Base-by-base conservation (phyloP, 2,329 filamentous ascomycete species). In the Nakataea oryzae region DNA sequence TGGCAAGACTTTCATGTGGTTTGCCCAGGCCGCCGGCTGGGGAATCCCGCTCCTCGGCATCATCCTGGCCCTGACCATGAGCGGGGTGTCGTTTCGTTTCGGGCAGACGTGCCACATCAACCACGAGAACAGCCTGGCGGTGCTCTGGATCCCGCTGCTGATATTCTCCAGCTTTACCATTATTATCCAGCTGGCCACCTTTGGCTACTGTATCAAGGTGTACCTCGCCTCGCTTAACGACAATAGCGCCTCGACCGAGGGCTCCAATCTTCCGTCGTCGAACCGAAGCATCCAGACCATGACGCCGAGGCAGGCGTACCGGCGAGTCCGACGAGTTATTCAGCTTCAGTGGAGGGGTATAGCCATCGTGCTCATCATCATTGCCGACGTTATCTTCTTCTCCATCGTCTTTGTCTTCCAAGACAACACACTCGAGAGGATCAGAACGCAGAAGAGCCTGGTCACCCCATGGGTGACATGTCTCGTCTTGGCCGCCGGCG, bases 331-430 rank as follows among this genome's bases (percentile, higher is more conserved):
- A 66, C 88, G 92, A 67, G 92, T 97, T 24, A 83, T 99, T 50
- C 86, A 90, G 71, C 84, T 97, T 4, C 95, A 99, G 74, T 99
- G 95, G 95, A 85, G 93, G 68, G 93, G 93, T 57, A 93, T 97
- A 64, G 85, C 86, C 56, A 90, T 97, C 64, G 92, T 97, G 17
- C 79, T 96, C 61, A 88, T 97, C 71, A 96, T 97, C 67, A 84
- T 97, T 63, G 84, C 86, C 64, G 93, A 97, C 72, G 91, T 97
- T 65, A 86, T 97, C 69, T 96, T 96, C 80, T 97, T 97, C 75
- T 88, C 93, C 2, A 80, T 96, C 57, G 83, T 96, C 62, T 97
- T 97, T 71, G 88, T 97, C 59, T 90, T 91, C 71, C 84, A 96
- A 70, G 90, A 96, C 74, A 88, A 88, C 68, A 83, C 89, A 27